phyloP scores from a whole-genome alignment of 2,329 filamentous ascomycete genomes.

The Ophiognomonia clavigignenti-juglandacearum region DNA sequence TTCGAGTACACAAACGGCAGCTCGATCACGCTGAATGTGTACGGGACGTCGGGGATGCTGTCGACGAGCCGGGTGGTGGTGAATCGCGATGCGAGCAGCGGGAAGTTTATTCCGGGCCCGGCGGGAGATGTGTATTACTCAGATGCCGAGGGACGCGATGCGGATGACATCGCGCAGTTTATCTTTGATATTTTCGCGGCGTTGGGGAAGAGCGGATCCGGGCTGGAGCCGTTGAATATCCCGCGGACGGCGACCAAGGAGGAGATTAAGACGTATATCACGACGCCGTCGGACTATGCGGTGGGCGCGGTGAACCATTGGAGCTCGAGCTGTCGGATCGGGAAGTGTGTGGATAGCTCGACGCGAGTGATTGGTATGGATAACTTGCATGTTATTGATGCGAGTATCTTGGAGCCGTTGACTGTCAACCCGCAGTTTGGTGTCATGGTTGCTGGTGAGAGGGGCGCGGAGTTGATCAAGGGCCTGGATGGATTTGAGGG shows the following conservation, averaged over 20 bases:
- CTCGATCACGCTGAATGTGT: constrained; percentile 52
- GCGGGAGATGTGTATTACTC: constrained; percentile 40
- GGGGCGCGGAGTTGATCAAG: constrained; percentile 42
- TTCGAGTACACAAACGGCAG: constrained; percentile 33
- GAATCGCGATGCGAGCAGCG: constrained; percentile 23
- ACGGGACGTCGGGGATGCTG: constrained; percentile 49
- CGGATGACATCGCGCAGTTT: constrained; percentile 42
- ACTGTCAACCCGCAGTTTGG: constrained; percentile 52
- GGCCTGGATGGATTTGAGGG: not conserved
- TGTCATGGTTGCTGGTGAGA: constrained; percentile 49
- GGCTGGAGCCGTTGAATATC: constrained; percentile 44
- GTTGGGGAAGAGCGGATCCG: constrained; percentile 30
- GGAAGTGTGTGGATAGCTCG: constrained; percentile 41
- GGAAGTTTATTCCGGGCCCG: constrained; percentile 36
- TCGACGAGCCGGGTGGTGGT: constrained; percentile 43
- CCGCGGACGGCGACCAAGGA: constrained; percentile 38
- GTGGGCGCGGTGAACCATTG: constrained; percentile 48
- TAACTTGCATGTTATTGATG: constrained; percentile 49
- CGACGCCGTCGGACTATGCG: constrained; percentile 41
- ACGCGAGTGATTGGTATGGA: constrained; percentile 41
- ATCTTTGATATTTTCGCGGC: constrained; percentile 44
- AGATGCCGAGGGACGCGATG: constrained; percentile 36
- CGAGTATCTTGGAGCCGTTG: constrained; percentile 42
- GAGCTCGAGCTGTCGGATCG: constrained; percentile 47
- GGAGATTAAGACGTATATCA: constrained; percentile 46